Base-by-base conservation (phyloP, 2,329 filamentous ascomycete species). In the Xylariaceae sp. region DNA sequence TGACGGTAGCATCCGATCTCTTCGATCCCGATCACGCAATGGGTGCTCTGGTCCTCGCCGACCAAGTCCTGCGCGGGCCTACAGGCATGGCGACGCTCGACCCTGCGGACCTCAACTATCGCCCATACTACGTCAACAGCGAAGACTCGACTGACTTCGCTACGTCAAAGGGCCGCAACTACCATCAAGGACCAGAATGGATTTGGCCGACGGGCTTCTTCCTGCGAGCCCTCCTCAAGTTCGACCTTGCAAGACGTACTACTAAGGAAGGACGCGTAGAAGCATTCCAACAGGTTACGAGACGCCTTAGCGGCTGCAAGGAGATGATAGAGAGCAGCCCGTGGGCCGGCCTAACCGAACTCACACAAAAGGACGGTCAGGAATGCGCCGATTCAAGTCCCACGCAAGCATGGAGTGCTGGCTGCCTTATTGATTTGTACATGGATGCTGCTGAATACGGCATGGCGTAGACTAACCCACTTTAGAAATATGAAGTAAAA, bases 181-280 rank as follows among this genome's bases (percentile, higher is more conserved):
- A 99, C 76, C 95, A 99, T 74, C 94, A 98, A 74, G 95, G 95
- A 4, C 96, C 95, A 0, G 95, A 99, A 74, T 99, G 95, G 95
- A 78, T 97, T 21, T 99, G 95, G 95, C 96, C 94, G 0, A 94
- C 92, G 1, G 95, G 95, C 4, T 99, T 92, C 79, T 99, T 96
- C 81, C 81, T 97, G 19, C 87, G 96, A 45, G 95, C 95, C 1
- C 79, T 99, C 63, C 82, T 99, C 62, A 90, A 92, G 73, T 98
- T 98, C 69, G 92, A 97, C 72, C 78, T 98, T 46, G 82, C 84
- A 78, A 82, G 92, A 26, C 83, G 91, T 45, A 82, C 82, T 61
- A 75, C 74, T 2, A 65, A 72, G 0, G 81, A 91, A 68, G 91
- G 89, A 61, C 84, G 87, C 28, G 89, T 88, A 1, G 95, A 98